Percentiles rank a stretch among this genome's conserved stretches.
phyloP scores from a whole-genome alignment of 139 green algal species.

The Raphidocelis subcapitata region DNA sequence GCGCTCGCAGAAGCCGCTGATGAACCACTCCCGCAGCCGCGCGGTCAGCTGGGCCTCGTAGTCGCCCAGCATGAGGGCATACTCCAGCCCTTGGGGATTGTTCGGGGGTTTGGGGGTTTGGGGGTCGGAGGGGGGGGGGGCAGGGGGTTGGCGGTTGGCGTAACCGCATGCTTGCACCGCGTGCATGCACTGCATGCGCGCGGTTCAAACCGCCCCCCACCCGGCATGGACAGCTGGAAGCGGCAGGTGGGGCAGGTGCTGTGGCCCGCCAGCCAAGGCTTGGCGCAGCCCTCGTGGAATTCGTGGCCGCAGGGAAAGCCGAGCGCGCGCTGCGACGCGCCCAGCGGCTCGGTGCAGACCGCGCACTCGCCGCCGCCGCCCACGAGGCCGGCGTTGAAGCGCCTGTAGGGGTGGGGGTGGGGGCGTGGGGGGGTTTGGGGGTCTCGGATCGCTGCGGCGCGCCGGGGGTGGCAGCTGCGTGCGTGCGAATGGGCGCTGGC shows the following conservation, averaged over 20 bases:
- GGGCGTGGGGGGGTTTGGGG: too few relatives aligned
- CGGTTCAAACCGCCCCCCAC: too few relatives aligned
- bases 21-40: slow-evolving; percentile 18
- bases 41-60: not conserved
- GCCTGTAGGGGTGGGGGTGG: too few relatives aligned
- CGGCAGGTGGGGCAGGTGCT: slow-evolving; percentile 33
- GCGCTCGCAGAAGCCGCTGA: slow-evolving; percentile 18
- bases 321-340: not conserved
- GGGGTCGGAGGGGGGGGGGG: too few relatives aligned
- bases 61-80: not conserved
- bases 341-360: not conserved
- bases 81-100: not conserved
- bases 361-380: too few relatives aligned
- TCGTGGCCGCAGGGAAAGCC: slow-evolving; percentile 22
- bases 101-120: not conserved
- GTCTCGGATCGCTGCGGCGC: too few relatives aligned
- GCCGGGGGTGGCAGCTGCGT: too few relatives aligned
- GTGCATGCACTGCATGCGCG: not conserved
- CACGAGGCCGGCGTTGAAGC: too few relatives aligned
- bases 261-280: slow-evolving; percentile 16
- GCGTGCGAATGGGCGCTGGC: too few relatives aligned
- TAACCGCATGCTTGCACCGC: too few relatives aligned
- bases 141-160: too few relatives aligned
- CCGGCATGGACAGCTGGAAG: slow-evolving; percentile 11
- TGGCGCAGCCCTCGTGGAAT: slow-evolving; percentile 30